Percentiles rank a stretch among this genome's conserved stretches.
Evolutionary conservation across 176 grass and related monocot species (phyloP).

Genomic region (Echinochloa phyllopogon): DNA sequence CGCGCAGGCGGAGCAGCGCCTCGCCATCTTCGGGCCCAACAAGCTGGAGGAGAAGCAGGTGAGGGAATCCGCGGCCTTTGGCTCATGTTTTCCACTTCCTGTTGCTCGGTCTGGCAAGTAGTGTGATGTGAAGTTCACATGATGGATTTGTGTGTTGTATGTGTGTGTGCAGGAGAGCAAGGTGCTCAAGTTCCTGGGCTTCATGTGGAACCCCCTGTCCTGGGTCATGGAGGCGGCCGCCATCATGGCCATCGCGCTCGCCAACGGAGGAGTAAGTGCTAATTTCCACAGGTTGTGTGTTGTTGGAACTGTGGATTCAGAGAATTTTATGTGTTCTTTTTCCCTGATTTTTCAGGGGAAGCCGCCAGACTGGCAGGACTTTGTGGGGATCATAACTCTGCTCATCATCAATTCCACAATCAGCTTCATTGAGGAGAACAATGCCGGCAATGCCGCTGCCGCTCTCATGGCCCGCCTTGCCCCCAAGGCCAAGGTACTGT

Average conservation of each 20-base stretch:
- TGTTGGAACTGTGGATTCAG: background rate
- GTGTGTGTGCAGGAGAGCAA: slow-evolving; percentile 72
- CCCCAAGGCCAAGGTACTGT: slow-evolving; percentile 84
- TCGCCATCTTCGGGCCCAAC: slow-evolving; percentile 79
- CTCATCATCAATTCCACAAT: slow-evolving; percentile 94
- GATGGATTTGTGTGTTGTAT: background rate
- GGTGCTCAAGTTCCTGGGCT: slow-evolving; percentile 83
- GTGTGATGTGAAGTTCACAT: background rate
- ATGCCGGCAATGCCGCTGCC: slow-evolving; percentile 81
- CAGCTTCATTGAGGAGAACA: slow-evolving; percentile 94
- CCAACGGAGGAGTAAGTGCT: slow-evolving; percentile 75
- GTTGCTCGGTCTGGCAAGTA: background rate
- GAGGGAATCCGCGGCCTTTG: background rate
- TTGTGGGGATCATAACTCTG: slow-evolving; percentile 83
- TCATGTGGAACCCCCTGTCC: slow-evolving; percentile 92
- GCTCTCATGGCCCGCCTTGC: slow-evolving; percentile 91
- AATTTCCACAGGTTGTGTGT: background rate
- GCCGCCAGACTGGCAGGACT: slow-evolving; percentile 91
- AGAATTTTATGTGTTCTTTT: slow-evolving; percentile 9
- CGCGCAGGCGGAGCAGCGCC: slow-evolving; percentile 69
- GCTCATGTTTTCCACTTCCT: background rate
- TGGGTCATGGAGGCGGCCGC: slow-evolving; percentile 96
- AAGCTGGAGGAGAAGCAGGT: slow-evolving; percentile 95
- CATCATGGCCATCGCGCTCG: slow-evolving; percentile 87
- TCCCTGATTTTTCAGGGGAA: slow-evolving; percentile 56